These are phyloP conservation scores for Fusarium poae DNA, from an alignment of 2,329 filamentous ascomycete species.

Conservation along the genomic window DNA sequence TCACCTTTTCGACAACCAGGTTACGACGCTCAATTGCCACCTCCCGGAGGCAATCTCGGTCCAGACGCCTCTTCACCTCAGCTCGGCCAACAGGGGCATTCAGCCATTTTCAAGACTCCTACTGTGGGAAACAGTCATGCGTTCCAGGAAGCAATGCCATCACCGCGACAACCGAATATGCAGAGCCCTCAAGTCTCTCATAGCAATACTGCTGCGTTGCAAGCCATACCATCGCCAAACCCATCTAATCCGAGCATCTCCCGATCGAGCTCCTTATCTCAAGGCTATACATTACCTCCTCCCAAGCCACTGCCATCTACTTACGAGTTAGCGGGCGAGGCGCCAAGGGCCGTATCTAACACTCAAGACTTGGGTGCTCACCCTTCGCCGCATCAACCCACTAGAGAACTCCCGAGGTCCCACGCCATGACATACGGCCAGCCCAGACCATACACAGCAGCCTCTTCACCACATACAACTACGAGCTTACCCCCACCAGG, in stretches of 20 bases:
- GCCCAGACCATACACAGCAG: neutral
- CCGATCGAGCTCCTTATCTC: neutral
- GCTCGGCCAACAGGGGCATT: neutral
- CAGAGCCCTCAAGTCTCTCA: neutral
- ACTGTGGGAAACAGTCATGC: neutral
- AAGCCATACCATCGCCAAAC: neutral
- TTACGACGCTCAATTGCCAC: neutral
- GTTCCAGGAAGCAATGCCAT: neutral
- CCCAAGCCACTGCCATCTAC: neutral
- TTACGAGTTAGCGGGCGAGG: neutral
- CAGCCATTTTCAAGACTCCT: neutral
- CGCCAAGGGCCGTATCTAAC: neutral
- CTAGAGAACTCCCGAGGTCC: neutral
- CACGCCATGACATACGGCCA: neutral
- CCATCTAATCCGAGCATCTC: neutral
- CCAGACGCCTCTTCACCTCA: neutral
- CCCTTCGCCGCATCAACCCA: neutral
- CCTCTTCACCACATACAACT: neutral
- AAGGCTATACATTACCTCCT: neutral
- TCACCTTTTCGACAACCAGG: neutral
- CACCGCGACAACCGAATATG: neutral
- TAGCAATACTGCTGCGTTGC: neutral
- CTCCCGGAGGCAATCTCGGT: neutral
- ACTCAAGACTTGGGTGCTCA: neutral
- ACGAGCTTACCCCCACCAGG: neutral